A percentile compares a stretch with the other conserved stretches of the same genome.
phyloP scores from a whole-genome alignment of 2,329 filamentous ascomycete genomes.

The Rasamsonia emersonii region DNA sequence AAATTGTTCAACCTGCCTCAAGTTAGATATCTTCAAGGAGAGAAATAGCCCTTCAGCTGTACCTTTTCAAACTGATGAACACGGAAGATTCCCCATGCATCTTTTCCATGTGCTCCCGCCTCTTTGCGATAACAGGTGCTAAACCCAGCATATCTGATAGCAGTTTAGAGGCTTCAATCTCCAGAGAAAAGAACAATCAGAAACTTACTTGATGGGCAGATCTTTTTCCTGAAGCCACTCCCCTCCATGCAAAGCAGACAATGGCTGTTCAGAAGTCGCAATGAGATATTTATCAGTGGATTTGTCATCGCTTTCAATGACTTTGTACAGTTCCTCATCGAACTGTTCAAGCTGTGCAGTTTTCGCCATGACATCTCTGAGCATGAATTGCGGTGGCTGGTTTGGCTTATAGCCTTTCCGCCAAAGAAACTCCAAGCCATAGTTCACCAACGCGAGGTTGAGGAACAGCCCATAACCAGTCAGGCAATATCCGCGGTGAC shows the following conservation, averaged over 20 bases:
- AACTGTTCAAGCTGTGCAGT: slow-evolving; percentile 96
- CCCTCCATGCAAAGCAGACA: slow-evolving; percentile 84
- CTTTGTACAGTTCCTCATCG: slow-evolving; percentile 97
- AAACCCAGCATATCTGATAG: slow-evolving; percentile 64
- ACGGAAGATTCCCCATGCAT: slow-evolving; percentile 96
- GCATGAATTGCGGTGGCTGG: slow-evolving; percentile 89
- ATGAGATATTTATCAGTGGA: slow-evolving; percentile 78
- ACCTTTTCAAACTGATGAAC: slow-evolving; percentile 97
- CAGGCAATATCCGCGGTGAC: slow-evolving; percentile 89
- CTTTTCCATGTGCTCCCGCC: slow-evolving; percentile 80
- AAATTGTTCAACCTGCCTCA: slow-evolving; percentile 61
- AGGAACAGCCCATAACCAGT: slow-evolving; percentile 83
- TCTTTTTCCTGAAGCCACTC: slow-evolving; percentile 85
- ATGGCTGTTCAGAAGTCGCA: slow-evolving; percentile 87
- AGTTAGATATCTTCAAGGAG: slow-evolving; percentile 9
- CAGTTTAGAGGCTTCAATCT: slow-evolving; percentile 1
- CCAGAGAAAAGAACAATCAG: neutral
- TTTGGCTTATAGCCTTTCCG: slow-evolving; percentile 72
- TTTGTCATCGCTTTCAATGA: slow-evolving; percentile 72
- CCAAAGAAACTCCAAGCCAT: slow-evolving; percentile 81
- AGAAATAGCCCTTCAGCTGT: slow-evolving; percentile 7
- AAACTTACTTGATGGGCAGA: slow-evolving; percentile 71
- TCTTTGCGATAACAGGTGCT: slow-evolving; percentile 95
- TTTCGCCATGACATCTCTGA: slow-evolving; percentile 93
- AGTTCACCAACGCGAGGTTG: slow-evolving; percentile 90